Percentiles rank a stretch among this genome's conserved stretches.
Evolutionary conservation across 441 rosid genomes (phyloP).

Genomic region (Populus hybrid): DNA sequence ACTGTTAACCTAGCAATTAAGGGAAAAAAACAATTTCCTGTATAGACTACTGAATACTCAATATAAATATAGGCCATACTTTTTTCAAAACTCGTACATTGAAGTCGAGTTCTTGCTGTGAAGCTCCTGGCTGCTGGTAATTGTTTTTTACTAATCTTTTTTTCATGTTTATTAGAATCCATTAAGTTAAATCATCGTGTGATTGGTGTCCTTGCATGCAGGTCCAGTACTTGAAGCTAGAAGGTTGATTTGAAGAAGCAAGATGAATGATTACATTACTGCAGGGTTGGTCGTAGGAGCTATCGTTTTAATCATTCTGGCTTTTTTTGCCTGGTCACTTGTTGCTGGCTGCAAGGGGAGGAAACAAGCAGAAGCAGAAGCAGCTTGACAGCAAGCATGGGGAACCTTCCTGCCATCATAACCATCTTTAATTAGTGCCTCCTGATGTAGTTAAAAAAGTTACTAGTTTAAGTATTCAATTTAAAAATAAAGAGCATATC

Average conservation of each 20-base stretch:
- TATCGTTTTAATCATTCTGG: background rate
- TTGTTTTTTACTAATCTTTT: background rate
- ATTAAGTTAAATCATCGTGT: background rate
- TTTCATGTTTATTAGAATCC: background rate
- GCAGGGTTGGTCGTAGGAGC: background rate
- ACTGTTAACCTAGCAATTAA: background rate
- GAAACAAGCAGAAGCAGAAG: background rate
- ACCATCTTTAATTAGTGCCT: no score
- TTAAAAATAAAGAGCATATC: background rate
- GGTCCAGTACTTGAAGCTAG: background rate
- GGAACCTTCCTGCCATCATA: no score
- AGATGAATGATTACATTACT: background rate
- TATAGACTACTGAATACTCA: background rate
- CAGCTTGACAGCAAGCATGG: no score
- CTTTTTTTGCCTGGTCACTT: background rate
- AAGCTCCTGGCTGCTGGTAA: background rate
- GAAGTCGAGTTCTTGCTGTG: background rate
- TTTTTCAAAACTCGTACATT: background rate
- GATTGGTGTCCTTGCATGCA: background rate
- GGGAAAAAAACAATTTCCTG: background rate
- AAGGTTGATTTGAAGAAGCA: background rate
- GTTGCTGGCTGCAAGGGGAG: background rate
- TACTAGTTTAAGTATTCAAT: background rate
- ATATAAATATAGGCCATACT: background rate
- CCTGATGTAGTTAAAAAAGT: background rate